These are phyloP conservation scores for Xylaria flabelliformis DNA, from an alignment of 495 filamentous ascomycete species.

Conservation along the genomic window DNA sequence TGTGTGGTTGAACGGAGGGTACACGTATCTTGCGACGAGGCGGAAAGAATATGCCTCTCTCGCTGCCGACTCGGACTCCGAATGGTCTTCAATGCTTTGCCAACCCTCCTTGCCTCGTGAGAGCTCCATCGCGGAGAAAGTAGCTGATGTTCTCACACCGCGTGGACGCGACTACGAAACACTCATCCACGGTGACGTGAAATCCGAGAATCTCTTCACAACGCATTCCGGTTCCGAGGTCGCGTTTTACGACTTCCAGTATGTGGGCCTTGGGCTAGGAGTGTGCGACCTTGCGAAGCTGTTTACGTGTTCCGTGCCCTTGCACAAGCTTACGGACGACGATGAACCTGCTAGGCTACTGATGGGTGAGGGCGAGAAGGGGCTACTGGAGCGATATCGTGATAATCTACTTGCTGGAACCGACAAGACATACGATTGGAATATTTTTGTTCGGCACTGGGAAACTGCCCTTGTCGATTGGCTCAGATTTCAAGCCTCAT, in stretches of 20 bases:
- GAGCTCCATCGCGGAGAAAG: constrained; percentile 38
- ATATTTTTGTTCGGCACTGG: constrained; percentile 49
- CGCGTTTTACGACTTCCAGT: constrained; percentile 58
- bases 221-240: constrained; percentile 39
- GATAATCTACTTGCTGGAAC: constrained; percentile 32
- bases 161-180: constrained; percentile 43
- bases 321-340: constrained; percentile 33
- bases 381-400: constrained; percentile 46
- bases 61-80: constrained; percentile 33
- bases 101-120: constrained; percentile 14
- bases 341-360: constrained; percentile 31
- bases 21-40: constrained; percentile 56
- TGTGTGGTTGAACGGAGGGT: constrained; percentile 54
- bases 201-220: constrained; percentile 51
- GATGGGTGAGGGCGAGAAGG: constrained; percentile 43
- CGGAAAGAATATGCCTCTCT: constrained; percentile 44
- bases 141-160: constrained; percentile 40
- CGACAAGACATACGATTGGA: constrained; percentile 43
- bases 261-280: constrained; percentile 51
- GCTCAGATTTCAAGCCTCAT: constrained; percentile 55
- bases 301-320: constrained; percentile 45
- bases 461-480: constrained; percentile 57
- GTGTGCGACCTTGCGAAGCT: constrained; percentile 57
- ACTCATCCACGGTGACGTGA: constrained; percentile 56
- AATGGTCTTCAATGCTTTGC: constrained; percentile 44